These are phyloP conservation scores for Eurotiales sp. DNA, from an alignment of 2,329 filamentous ascomycete species.

Conservation along the genomic window DNA sequence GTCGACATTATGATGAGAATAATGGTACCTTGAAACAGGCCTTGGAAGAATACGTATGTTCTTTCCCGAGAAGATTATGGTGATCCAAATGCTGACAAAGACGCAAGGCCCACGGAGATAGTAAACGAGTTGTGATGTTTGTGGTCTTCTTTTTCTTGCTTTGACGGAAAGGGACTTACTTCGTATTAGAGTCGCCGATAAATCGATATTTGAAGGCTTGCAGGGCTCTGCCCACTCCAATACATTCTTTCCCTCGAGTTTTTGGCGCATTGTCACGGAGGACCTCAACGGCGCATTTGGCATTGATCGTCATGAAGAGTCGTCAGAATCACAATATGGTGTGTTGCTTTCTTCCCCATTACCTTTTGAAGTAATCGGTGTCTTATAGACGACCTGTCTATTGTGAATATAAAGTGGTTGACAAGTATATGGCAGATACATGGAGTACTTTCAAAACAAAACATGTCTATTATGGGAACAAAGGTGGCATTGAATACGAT, in stretches of 20 bases:
- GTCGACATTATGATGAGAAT: no score
- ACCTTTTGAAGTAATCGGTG: not conserved
- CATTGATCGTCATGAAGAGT: constrained; percentile 1
- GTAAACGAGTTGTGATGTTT: constrained; percentile 6
- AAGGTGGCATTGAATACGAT: not conserved
- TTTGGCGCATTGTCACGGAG: constrained; percentile 10
- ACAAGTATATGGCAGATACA: not conserved
- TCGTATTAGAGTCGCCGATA: not conserved
- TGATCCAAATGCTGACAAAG: not conserved
- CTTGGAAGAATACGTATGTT: no score
- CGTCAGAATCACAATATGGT: not conserved
- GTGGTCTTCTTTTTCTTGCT: not conserved
- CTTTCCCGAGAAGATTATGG: no score
- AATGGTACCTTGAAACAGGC: no score
- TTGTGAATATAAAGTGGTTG: not conserved
- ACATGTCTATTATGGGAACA: constrained; percentile 1
- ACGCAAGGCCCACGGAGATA: not conserved
- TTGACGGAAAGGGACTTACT: not conserved
- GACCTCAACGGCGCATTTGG: constrained; percentile 14
- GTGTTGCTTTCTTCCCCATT: not conserved
- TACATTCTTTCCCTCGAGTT: constrained; percentile 10
- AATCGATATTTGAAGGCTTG: not conserved
- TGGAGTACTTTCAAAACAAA: constrained; percentile 16
- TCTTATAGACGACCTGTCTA: not conserved
- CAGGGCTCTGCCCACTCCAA: not conserved